These are phyloP conservation scores for Cercospora zeae-maydis DNA, from an alignment of 2,329 filamentous ascomycete species.

Conservation along the genomic window DNA sequence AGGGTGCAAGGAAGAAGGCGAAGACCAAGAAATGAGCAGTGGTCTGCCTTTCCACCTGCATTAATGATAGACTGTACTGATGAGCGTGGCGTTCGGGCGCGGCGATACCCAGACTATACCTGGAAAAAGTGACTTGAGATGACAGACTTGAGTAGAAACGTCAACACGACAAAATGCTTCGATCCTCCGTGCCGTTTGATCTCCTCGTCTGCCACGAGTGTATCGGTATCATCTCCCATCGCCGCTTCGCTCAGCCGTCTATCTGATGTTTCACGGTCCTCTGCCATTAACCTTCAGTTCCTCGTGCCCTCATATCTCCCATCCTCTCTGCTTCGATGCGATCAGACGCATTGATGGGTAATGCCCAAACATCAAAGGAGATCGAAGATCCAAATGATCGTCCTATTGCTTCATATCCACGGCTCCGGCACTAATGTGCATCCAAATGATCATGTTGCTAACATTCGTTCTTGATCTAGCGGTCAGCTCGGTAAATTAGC, in stretches of 20 bases:
- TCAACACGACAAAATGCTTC: not conserved
- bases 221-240: no score
- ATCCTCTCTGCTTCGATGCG: no score
- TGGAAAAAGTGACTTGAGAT: not conserved
- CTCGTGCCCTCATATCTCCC: no score
- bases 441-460: not conserved
- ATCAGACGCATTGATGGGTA: no score
- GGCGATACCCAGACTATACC: not conserved
- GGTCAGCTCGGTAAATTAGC: not conserved
- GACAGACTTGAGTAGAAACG: not conserved
- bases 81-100: not conserved
- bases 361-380: no score
- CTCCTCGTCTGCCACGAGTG: no score
- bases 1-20: conserved; percentile 5
- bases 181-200: not conserved
- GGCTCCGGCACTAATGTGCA: not conserved
- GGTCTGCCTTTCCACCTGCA: not conserved
- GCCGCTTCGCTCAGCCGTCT: no score
- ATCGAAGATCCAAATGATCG: not conserved
- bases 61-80: not conserved
- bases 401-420: not conserved
- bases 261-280: no score
- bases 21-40: not conserved
- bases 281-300: no score
- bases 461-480: not conserved